Base-by-base conservation (phyloP, 106 monocot genomes). In the Ottelia alismoides region DNA sequence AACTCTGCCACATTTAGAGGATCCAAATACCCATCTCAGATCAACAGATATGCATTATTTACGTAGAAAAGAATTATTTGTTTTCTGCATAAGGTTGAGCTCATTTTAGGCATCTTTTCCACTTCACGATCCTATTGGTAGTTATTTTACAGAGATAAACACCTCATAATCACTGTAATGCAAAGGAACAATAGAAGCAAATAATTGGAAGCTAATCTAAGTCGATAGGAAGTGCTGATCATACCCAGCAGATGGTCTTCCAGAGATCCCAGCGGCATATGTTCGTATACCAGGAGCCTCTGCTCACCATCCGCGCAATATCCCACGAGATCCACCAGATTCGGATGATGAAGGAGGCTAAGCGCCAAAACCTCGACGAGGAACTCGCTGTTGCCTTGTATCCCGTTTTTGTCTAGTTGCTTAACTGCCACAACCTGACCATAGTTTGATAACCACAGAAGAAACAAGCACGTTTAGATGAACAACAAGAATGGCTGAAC, bases 321-420 rank as follows among this genome's bases (percentile, higher is more conserved):
- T 0, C 65, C 65, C 27, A 66, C 23, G 18, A 66, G 56, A 29
- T 56, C 48, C 20, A 66, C 65, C 1, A 66, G 56, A 28, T 66
- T 66, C 2, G 45, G 55, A 18, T 66, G 65, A 30, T 66, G 55
- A 2, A 66, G 56, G 24, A 66, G 65, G 17, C 65, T 66, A 4
- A 66, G 55, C 65, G 48, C 56, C 47, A 66, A 28, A 28, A 66
- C 65, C 29, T 66, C 65, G 3, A 66, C 65, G n/a, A 66, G 56
- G 40, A 66, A 66, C 25, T 65, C 65, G 31, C 50, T 21, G 28
- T 61, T 61, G 46, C 61, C 61, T 21, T 61, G 61, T 9, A 66
- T n/a, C 2, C 65, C 65, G 31, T 56, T 66, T 20, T 56, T 27
- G 44, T 66, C 65, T 22, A 66, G 56, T 24, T 66, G 65, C 30